Conservation (phyloP, 2,329 filamentous ascomycete genomes). For the Fusarium sulawesiense region DNA sequence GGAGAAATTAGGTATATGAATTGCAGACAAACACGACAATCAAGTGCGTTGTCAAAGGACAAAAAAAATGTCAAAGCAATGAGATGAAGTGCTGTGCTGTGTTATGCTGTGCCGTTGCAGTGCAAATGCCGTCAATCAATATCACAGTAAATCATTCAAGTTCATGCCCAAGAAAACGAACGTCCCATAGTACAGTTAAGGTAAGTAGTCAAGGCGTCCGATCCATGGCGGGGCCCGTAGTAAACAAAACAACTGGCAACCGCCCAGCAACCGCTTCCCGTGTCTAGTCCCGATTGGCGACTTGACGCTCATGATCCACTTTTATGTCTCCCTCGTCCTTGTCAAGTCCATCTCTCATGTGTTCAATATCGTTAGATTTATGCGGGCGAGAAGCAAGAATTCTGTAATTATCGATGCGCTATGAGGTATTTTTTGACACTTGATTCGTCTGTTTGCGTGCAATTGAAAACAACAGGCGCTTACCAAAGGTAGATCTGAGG, state of each 20-base stretch:
- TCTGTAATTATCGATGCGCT: conserved; percentile 19
- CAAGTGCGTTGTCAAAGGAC: conserved; percentile 15
- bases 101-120: conserved; percentile 7
- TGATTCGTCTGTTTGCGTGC: not conserved
- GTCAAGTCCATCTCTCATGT: conserved; percentile 25
- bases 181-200: conserved; percentile 24
- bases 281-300: conserved; percentile 42
- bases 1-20: not conserved
- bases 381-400: conserved; percentile 13
- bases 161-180: conserved; percentile 38
- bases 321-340: conserved; percentile 37
- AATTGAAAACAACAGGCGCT: too few species aligned
- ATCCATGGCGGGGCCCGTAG: conserved; percentile 44
- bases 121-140: conserved; percentile 42
- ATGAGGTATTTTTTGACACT: not conserved
- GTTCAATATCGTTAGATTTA: conserved; percentile 22
- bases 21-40: conserved; percentile 24
- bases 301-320: conserved; percentile 12
- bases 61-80: conserved; percentile 19
- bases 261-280: conserved; percentile 48
- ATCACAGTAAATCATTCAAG: conserved; percentile 28
- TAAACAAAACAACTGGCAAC: conserved; percentile 53
- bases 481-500: not conserved
- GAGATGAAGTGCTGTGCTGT: not conserved
- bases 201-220: not conserved